Percentiles rank a stretch among this genome's conserved stretches.
phyloP scores from a whole-genome alignment of 2,329 filamentous ascomycete species.

The Penicillium brevicompactum region DNA sequence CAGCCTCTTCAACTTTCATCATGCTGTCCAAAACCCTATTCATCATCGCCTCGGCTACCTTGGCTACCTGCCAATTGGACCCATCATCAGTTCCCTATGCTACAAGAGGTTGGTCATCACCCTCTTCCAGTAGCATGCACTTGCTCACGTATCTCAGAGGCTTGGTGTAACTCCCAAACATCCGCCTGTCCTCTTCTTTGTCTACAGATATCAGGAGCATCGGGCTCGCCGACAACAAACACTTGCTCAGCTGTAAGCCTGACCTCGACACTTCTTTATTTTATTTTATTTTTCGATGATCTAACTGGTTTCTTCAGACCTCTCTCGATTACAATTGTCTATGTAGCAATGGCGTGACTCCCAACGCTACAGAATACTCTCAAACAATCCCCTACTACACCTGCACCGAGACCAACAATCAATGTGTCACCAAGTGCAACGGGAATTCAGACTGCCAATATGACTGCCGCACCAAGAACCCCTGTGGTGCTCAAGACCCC shows the following conservation, averaged over 20 bases:
- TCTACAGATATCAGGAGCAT: slow-evolving; percentile 41
- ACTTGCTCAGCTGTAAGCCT: slow-evolving; percentile 42
- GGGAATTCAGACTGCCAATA: slow-evolving; percentile 53
- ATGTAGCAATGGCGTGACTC: slow-evolving; percentile 55
- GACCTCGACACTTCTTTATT: neutral
- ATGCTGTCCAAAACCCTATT: slow-evolving; percentile 36
- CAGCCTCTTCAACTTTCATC: slow-evolving; percentile 8
- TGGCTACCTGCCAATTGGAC: slow-evolving; percentile 44
- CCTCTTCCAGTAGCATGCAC: neutral
- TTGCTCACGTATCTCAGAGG: slow-evolving; percentile 29
- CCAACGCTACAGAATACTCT: slow-evolving; percentile 64
- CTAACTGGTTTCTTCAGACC: slow-evolving; percentile 27
- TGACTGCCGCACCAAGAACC: slow-evolving; percentile 56
- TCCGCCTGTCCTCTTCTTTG: slow-evolving; percentile 50
- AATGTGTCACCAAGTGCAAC: slow-evolving; percentile 56
- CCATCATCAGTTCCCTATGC: slow-evolving; percentile 36
- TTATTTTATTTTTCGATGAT: neutral
- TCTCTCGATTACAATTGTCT: slow-evolving; percentile 59
- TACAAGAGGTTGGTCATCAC: slow-evolving; percentile 38
- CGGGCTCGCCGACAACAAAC: slow-evolving; percentile 38
- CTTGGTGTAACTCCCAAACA: slow-evolving; percentile 47
- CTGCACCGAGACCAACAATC: slow-evolving; percentile 59
- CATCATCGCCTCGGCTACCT: slow-evolving; percentile 31
- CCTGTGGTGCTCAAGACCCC: slow-evolving; percentile 64
- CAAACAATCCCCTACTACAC: slow-evolving; percentile 65